phyloP scores from a whole-genome alignment of 192 early-diverging fungal species.

The Coemansia sp. region DNA sequence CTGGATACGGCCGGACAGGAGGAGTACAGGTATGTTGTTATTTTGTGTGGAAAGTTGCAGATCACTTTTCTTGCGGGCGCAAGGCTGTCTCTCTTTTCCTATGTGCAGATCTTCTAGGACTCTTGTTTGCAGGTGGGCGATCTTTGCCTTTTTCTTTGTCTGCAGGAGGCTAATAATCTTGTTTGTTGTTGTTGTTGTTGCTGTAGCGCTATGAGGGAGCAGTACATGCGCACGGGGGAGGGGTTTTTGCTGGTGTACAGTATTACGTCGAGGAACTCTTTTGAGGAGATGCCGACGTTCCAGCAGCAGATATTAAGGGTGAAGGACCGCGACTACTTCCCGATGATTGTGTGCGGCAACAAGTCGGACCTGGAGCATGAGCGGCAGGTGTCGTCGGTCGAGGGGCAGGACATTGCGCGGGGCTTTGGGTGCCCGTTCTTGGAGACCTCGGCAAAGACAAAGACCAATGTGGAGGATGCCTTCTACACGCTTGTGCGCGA shows the following conservation, averaged over 20 bases:
- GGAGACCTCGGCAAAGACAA: slow-evolving; percentile 85
- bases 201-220: slow-evolving; percentile 82
- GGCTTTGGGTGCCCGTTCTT: slow-evolving; percentile 76
- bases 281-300: slow-evolving; percentile 88
- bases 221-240: slow-evolving; percentile 96
- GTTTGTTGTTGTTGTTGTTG: not conserved
- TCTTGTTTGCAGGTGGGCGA: not conserved
- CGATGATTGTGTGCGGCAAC: slow-evolving; percentile 91
- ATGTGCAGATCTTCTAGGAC: not conserved
- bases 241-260: slow-evolving; percentile 93
- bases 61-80: no score
- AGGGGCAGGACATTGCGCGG: slow-evolving; percentile 79
- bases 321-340: slow-evolving; percentile 89
- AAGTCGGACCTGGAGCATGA: slow-evolving; percentile 86
- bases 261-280: slow-evolving; percentile 87
- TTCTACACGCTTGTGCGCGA: slow-evolving; percentile 86
- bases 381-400: slow-evolving; percentile 76
- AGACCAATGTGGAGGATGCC: slow-evolving; percentile 89
- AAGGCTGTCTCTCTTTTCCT: not conserved
- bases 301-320: slow-evolving; percentile 91
- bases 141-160: slow-evolving; percentile 2
- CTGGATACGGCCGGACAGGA: slow-evolving; percentile 97
- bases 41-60: not conserved
- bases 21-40: slow-evolving; percentile 67
- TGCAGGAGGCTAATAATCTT: slow-evolving; percentile 2